These are phyloP conservation scores for Ophiocordyceps camponoti-leonardi DNA, from an alignment of 2,329 filamentous ascomycete species.

Conservation along the genomic window DNA sequence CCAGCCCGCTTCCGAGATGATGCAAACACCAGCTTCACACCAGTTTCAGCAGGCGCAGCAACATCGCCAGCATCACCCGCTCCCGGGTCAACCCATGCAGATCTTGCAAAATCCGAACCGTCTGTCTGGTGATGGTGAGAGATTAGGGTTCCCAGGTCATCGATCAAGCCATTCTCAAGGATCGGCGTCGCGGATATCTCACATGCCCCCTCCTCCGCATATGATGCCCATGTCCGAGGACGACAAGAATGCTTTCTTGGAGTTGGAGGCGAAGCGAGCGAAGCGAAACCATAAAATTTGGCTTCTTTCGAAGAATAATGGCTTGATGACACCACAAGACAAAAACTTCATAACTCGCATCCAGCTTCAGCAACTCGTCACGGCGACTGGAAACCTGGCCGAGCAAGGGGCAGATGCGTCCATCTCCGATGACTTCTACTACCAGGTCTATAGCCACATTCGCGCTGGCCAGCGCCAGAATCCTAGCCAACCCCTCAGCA, in stretches of 20 bases:
- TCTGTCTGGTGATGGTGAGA: slow-evolving; percentile 28
- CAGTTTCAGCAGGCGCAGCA: slow-evolving; percentile 13
- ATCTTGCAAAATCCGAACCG: slow-evolving; percentile 68
- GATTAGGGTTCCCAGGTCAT: slow-evolving; percentile 17
- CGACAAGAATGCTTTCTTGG: slow-evolving; percentile 66
- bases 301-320: slow-evolving; percentile 81
- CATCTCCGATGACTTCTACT: slow-evolving; percentile 90
- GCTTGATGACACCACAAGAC: slow-evolving; percentile 95
- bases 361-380: slow-evolving; percentile 87
- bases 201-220: slow-evolving; percentile 18
- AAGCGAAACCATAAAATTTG: slow-evolving; percentile 99
- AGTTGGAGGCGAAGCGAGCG: slow-evolving; percentile 84
- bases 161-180: slow-evolving; percentile 30
- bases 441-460: slow-evolving; percentile 92
- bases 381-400: slow-evolving; percentile 73
- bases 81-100: slow-evolving; percentile 45
- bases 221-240: slow-evolving; percentile 63
- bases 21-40: slow-evolving; percentile 7
- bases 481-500: slow-evolving; percentile 80
- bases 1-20: slow-evolving; percentile 17
- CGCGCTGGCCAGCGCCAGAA: slow-evolving; percentile 78
- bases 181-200: slow-evolving; percentile 22
- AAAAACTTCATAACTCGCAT: slow-evolving; percentile 99
- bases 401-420: slow-evolving; percentile 67
- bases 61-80: slow-evolving; percentile 12